Evolutionary conservation across 1,284 basidiomycete genomes (phyloP).

Genomic region (Sanguinoderma infundibulare): DNA sequence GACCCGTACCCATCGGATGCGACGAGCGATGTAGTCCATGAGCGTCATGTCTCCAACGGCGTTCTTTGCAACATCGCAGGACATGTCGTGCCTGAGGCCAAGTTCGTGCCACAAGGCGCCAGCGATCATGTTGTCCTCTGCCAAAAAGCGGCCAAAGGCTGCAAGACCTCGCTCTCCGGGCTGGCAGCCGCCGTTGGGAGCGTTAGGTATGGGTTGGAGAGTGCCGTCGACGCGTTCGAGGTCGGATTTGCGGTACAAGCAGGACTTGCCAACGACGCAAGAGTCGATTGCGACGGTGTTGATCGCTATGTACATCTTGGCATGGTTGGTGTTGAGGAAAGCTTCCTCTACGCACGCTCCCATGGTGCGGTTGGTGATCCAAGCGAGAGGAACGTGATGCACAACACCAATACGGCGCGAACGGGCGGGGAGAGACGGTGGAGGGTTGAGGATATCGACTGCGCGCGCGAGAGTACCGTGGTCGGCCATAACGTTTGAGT

Average conservation of each 20-base stretch:
- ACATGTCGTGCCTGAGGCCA: constrained; percentile 83
- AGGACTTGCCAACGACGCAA: constrained; percentile 97
- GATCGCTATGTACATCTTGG: constrained; percentile 99
- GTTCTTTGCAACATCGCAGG: constrained; percentile 87
- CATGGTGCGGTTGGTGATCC: constrained; percentile 65
- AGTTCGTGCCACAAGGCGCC: constrained; percentile 91
- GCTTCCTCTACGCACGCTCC: constrained; percentile 92
- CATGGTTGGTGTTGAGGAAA: constrained; percentile 96
- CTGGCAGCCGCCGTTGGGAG: constrained; percentile 34
- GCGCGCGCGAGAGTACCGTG: constrained; percentile 86
- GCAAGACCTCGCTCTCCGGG: constrained; percentile 61
- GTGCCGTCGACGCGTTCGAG: constrained; percentile 73
- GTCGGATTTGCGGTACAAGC: constrained; percentile 91
- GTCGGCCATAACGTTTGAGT: constrained; percentile 88
- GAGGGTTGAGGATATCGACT: constrained; percentile 71
- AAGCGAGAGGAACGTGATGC: constrained; percentile 95
- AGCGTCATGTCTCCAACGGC: constrained; percentile 88
- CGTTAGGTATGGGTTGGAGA: constrained; percentile 46
- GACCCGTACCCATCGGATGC: constrained; percentile 94
- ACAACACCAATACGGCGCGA: constrained; percentile 77
- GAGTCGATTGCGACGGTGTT: constrained; percentile 89
- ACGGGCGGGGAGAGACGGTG: constrained; percentile 36
- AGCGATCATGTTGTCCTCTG: constrained; percentile 97
- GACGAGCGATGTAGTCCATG: constrained; percentile 80
- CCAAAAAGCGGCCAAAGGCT: constrained; percentile 85